A percentile compares a stretch with the other conserved stretches of the same genome.
Evolutionary conservation across 768 basidiomycete genomes (phyloP).

Genomic region (Tylopilus balloui): DNA sequence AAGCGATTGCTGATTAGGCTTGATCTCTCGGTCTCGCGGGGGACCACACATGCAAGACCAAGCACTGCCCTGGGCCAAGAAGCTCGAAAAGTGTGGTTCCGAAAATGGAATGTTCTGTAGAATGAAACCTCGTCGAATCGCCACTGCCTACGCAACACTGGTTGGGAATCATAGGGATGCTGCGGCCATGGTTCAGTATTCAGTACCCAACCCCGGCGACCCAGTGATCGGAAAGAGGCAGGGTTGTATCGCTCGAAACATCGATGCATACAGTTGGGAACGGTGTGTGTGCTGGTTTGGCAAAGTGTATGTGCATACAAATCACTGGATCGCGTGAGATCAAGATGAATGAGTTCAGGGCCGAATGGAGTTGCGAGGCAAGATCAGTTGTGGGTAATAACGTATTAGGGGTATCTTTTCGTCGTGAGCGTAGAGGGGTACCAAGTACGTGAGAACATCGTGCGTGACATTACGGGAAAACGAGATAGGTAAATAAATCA

Average conservation of each 20-base stretch:
- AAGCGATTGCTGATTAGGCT: slow-evolving; percentile 15
- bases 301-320: slow-evolving; percentile 28
- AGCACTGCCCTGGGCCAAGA: slow-evolving; percentile 17
- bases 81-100: slow-evolving; percentile 13
- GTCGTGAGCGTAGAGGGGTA: slow-evolving; percentile 16
- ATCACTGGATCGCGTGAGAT: slow-evolving; percentile 26
- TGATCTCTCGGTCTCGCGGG: neutral
- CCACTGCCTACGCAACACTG: slow-evolving; percentile 5
- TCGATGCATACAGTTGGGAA: slow-evolving; percentile 4
- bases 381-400: slow-evolving; percentile 27
- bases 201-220: slow-evolving; percentile 3
- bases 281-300: slow-evolving; percentile 5
- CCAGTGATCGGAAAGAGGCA: slow-evolving; percentile 10
- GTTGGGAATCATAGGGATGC: slow-evolving; percentile 17
- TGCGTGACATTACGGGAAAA: slow-evolving; percentile 22
- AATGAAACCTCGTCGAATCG: slow-evolving; percentile 15
- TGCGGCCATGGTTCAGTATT: slow-evolving; percentile 7
- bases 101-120: slow-evolving; percentile 27
- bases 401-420: slow-evolving; percentile 33
- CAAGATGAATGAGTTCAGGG: slow-evolving; percentile 7
- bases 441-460: slow-evolving; percentile 19
- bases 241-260: slow-evolving; percentile 9
- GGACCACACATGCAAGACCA: slow-evolving; percentile 6
- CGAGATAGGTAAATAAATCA: slow-evolving; percentile 24
- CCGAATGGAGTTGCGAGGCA: slow-evolving; percentile 14